A percentile compares a stretch with the other conserved stretches of the same genome.
These are phyloP conservation scores for Triglochin maritima DNA, from an alignment of 106 monocot species.

Conservation along the genomic window DNA sequence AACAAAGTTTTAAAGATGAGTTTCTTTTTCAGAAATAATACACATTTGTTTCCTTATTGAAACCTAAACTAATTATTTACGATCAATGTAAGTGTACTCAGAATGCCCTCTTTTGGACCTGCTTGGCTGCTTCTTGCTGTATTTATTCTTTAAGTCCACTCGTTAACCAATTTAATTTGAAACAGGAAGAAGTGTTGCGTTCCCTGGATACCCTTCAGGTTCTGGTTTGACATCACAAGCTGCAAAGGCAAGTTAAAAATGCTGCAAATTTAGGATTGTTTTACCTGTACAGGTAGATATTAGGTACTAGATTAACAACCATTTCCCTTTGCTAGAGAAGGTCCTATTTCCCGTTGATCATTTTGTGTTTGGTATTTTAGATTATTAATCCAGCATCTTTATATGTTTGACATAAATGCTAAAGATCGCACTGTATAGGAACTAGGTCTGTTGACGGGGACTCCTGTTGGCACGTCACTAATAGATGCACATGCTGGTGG, in stretches of 20 bases:
- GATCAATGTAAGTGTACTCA: too few relatives aligned
- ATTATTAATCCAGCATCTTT: neutral
- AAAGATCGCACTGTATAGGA: slow-evolving; percentile 34
- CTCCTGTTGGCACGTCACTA: slow-evolving; percentile 89
- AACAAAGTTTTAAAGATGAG: too few relatives aligned
- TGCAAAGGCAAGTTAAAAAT: slow-evolving; percentile 49
- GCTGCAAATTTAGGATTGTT: neutral
- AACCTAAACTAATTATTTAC: too few relatives aligned
- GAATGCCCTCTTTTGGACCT: too few relatives aligned
- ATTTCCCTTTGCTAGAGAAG: too few relatives aligned
- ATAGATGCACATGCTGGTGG: slow-evolving; percentile 99
- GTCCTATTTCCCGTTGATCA: neutral
- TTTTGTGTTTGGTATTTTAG: neutral
- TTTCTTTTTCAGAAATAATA: too few relatives aligned
- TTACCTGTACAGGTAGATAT: neutral
- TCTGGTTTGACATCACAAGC: slow-evolving; percentile 73
- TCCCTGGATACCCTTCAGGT: slow-evolving; percentile 92
- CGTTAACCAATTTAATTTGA: neutral
- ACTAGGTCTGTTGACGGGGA: slow-evolving; percentile 64
- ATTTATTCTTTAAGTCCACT: neutral
- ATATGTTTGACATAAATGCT: neutral
- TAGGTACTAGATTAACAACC: too few relatives aligned
- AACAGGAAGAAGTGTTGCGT: slow-evolving; percentile 89
- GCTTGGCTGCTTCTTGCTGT: neutral
- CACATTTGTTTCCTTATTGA: too few relatives aligned